phyloP scores from a whole-genome alignment of 75 land plant species.

The Picea sitchensis region DNA sequence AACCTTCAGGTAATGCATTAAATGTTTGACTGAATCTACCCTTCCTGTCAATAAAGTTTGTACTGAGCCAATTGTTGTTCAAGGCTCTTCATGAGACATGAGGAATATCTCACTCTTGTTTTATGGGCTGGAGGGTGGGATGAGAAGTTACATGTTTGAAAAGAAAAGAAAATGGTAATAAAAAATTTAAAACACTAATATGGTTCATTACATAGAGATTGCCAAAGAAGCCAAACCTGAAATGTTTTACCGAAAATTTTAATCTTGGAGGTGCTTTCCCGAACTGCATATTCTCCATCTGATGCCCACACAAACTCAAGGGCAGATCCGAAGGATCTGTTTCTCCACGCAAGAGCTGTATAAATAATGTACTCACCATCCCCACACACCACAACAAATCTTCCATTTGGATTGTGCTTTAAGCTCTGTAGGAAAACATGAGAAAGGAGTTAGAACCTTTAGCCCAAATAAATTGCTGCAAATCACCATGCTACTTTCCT shows the following conservation, averaged over 20 bases:
- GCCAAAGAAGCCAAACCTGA: constrained; percentile 50
- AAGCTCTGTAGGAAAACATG: constrained; percentile 60
- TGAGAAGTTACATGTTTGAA: no score
- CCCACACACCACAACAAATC: constrained; percentile 99
- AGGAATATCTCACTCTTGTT: no score
- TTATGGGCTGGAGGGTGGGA: no score
- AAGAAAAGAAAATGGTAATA: no score
- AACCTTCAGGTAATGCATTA: no score
- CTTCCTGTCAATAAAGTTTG: no score
- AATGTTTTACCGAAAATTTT: constrained; percentile 91
- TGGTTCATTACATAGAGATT: no score
- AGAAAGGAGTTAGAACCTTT: background rate
- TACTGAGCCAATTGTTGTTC: no score
- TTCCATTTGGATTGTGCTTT: constrained; percentile 97
- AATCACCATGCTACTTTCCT: constrained; percentile 3
- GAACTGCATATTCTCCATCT: constrained; percentile 98
- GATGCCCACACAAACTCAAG: constrained; percentile 97
- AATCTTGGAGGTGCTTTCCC: constrained; percentile 96
- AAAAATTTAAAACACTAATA: no score
- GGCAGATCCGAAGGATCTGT: constrained; percentile 94
- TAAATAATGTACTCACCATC: constrained; percentile 98
- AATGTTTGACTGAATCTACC: no score
- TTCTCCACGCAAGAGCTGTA: constrained; percentile 99
- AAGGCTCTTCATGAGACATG: no score
- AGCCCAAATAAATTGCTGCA: background rate